Percentiles rank a stretch among this genome's conserved stretches.
These are phyloP conservation scores for Poteriospumella lacustris DNA, from an alignment of 108 stramenopile genomes.

Conservation along the genomic window DNA sequence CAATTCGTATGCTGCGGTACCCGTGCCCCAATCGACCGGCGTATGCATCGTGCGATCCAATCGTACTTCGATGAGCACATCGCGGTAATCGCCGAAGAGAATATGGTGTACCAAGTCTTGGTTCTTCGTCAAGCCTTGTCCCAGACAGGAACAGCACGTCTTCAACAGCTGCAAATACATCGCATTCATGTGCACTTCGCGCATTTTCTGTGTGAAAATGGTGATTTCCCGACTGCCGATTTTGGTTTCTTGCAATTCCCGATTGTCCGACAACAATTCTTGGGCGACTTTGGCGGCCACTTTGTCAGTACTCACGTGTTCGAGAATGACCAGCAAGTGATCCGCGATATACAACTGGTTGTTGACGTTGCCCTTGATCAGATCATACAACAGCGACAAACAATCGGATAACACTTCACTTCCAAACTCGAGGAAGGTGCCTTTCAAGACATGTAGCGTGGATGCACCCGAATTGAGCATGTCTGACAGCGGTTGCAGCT, in stretches of 20 bases:
- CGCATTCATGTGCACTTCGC: constrained; percentile 28
- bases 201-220: constrained; percentile 29
- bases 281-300: constrained; percentile 18
- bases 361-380: constrained; percentile 4
- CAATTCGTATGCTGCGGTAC: neutral
- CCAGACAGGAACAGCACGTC: constrained; percentile 31
- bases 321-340: constrained; percentile 28
- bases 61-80: neutral
- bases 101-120: constrained; percentile 14
- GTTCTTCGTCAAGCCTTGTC: constrained; percentile 31
- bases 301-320: constrained; percentile 29
- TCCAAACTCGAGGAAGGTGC: neutral
- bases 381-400: neutral
- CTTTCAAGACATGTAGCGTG: neutral
- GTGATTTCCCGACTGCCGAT: constrained; percentile 25
- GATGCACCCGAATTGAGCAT: neutral
- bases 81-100: neutral
- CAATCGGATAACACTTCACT: constrained; percentile 5
- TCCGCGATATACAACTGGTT: constrained; percentile 43
- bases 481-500: neutral
- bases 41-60: too few species aligned
- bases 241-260: constrained; percentile 39
- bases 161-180: constrained; percentile 37
- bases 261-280: constrained; percentile 34
- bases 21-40: neutral